Percentiles rank a stretch among this genome's conserved stretches.
These are phyloP conservation scores for Porpolomopsis calyptriformis DNA, from an alignment of 768 basidiomycete species.

Conservation along the genomic window DNA sequence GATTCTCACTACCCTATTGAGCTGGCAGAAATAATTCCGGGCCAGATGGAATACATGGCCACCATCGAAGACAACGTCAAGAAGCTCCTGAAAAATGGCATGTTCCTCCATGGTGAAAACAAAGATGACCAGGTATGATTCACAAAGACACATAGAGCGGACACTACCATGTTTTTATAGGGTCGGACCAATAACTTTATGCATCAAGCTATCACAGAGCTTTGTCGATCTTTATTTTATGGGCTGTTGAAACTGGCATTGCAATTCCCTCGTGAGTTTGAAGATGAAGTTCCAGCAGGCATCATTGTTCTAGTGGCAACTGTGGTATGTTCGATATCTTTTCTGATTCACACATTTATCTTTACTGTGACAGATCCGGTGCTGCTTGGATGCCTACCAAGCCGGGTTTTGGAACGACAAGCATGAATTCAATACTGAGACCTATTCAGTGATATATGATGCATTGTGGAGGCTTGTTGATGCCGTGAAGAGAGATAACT, in stretches of 20 bases:
- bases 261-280: constrained; percentile 7
- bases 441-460: not conserved
- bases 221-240: not conserved
- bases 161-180: not conserved
- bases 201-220: not conserved
- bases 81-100: not conserved
- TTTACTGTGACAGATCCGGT: not conserved
- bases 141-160: too few species aligned
- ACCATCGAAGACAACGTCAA: not conserved
- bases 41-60: not conserved
- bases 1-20: not conserved
- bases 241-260: constrained; percentile 5
- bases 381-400: not conserved
- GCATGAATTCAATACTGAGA: not conserved
- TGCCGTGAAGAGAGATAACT: not conserved
- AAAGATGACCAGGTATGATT: not conserved
- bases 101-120: not conserved
- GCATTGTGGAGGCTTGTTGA: not conserved
- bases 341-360: not conserved
- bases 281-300: constrained; percentile 7
- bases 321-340: constrained; percentile 3
- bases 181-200: not conserved
- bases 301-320: constrained; percentile 9
- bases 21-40: not conserved
- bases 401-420: not conserved